Base-by-base conservation (phyloP, 345 rosid genomes). In the Eucalyptus shirleyi region DNA sequence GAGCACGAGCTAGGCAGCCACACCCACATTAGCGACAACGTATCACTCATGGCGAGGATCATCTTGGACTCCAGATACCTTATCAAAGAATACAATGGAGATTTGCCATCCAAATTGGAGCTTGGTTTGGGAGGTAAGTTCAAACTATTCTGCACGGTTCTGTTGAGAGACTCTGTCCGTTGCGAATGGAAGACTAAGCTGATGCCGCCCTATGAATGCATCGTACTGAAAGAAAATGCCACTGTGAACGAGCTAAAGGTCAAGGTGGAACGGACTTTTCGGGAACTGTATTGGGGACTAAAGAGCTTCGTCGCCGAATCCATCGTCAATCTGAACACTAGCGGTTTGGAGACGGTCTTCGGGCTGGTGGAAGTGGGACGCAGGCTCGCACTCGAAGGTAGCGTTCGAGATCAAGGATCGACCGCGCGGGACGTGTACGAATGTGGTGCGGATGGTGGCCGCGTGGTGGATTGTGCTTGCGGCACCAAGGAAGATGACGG, bases 401-500 rank as follows among this genome's bases (percentile, higher is more conserved):
- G 93, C 86, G 42, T 82, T 45, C 92, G 88, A 47, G 93, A 87
- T 9, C 87, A 60, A 89, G 92, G 92, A 51, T 65, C 88, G 32
- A 91, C 80, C 60, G 34, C 23, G 42, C 87, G 91, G 87, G 87
- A 86, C 50, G 89, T 92, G 19, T 90, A 90, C 87, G 95, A 94
- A 88, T 88, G 89, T 24, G 88, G 89, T 30, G 92, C 89, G 42
- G 53, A 50, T 21, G 77, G 89, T 12, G 91, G 86, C 55, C 88
- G 91, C 24, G 86, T 92, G 40, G 93, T 96, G 19, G 97, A 95
- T 77, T 97, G 98, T 47, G 34, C 89, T 30, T 98, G 99, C 90
- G 98, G 99, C 80, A 92, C 96, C 55, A 91, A 91, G 88, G 96
- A 94, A 17, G 98, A 98, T 86, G 99, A 98, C 77, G 99, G 97